Evolutionary conservation across 2,329 filamentous ascomycete genomes (phyloP), one percentile per base, ranked within the genome.

Genomic region (Aspergillus amoenus): DNA sequence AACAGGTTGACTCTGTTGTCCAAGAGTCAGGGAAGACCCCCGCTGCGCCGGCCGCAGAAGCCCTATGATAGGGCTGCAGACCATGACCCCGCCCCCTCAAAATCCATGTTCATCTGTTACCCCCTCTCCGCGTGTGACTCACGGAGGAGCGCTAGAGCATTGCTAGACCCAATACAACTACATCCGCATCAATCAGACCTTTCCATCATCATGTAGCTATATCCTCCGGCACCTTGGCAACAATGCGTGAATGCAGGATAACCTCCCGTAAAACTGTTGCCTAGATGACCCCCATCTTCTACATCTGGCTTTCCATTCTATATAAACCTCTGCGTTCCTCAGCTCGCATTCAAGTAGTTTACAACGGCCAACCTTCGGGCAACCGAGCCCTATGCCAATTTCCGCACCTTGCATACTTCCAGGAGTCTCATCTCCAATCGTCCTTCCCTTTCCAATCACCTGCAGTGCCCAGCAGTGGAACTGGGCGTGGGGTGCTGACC

Each of bases 11-110:
- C 18, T 12, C 44, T 41, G 50, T 43, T 45, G 45, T 30, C 7
- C 18, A 27, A 13, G 22, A 57, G 32, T 34, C 43, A 30, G 45
- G 61, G 22, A 65, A 65, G 58, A 55, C 42, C 24, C 52, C 61
- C 53, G 59, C 66, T 67, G 68, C 64, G 68, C 68, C 61, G 68
- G 68, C 64, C 68, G 67, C 66, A 68, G 66, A 61, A 17, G 64
- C 58, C 57, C 55, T 63, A 43, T 69, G 68, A 60, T 46, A 53
- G 43, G 51, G 34, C 51, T 53, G 32, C n/a, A 32, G 24, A 32
- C 12, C 12, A 18, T 45, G 44, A 37, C 52, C 50, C 47, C 44
- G 41, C 46, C 32, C 27, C 44, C 44, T 21, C 41, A 12, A 53
- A 50, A 27, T 11, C 41, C 32, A 46, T 21, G 32, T 41, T 55